Conservation (phyloP, 2,329 filamentous ascomycete genomes). For the Byssochlamys sp. region DNA sequence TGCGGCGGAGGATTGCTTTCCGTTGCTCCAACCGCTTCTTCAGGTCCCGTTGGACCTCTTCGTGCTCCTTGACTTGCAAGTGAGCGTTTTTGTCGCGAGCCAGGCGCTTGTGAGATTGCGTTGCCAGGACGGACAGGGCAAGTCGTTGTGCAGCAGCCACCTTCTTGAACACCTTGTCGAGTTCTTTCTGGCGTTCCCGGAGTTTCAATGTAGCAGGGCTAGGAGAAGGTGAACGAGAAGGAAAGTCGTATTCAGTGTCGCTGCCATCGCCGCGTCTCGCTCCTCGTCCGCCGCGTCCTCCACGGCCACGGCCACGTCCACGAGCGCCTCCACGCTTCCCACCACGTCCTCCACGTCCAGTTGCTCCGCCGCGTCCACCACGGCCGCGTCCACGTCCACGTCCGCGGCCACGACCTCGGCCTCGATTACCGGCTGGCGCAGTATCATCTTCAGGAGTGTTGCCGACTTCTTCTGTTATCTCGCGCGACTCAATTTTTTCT, state of each 20-base stretch:
- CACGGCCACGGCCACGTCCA: constrained; percentile 8
- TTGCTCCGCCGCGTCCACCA: constrained; percentile 12
- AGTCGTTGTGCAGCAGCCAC: constrained; percentile 33
- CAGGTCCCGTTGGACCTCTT: constrained; percentile 25
- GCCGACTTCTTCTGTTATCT: constrained; percentile 13
- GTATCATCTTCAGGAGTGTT: constrained; percentile 9
- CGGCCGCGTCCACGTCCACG: constrained; percentile 21
- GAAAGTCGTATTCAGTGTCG: constrained; percentile 19
- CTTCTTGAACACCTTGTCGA: constrained; percentile 33
- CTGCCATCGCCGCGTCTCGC: constrained; percentile 22
- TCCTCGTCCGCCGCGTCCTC: constrained; percentile 16
- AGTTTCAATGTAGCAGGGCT: constrained; percentile 28
- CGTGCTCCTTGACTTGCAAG: constrained; percentile 29
- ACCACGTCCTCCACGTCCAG: constrained; percentile 16
- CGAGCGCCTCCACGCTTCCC: constrained; percentile 15
- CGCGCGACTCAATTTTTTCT: constrained; percentile 10
- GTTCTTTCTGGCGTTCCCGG: constrained; percentile 32
- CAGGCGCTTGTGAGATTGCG: constrained; percentile 29
- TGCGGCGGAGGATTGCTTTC: constrained; percentile 19
- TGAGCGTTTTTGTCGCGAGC: constrained; percentile 34
- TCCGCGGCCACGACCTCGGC: constrained; percentile 24
- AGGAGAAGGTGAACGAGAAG: constrained; percentile 24
- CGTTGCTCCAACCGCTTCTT: constrained; percentile 17
- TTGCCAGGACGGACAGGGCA: constrained; percentile 31
- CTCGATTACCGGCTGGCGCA: constrained; percentile 6